A percentile compares a stretch with the other conserved stretches of the same genome.
These are phyloP conservation scores for Candida alai DNA, from an alignment of 805 yeast genomes.

Conservation along the genomic window DNA sequence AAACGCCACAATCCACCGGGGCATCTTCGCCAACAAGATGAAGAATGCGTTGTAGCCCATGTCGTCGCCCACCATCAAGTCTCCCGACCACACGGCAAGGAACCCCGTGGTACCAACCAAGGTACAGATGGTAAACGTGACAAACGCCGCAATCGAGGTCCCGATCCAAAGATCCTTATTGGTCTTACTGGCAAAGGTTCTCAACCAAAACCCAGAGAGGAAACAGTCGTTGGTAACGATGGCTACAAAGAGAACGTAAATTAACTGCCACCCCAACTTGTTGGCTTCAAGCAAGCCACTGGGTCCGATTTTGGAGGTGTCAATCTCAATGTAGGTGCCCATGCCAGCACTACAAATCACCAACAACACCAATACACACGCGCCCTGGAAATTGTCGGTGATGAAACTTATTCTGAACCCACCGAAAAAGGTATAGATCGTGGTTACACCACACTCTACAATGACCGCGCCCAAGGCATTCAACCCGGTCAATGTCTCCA, in stretches of 20 bases:
- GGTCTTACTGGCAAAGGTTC: slow-evolving; percentile 85
- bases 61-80: slow-evolving; percentile 47
- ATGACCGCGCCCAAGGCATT: slow-evolving; percentile 78
- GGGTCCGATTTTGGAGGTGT: slow-evolving; percentile 57
- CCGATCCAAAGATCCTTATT: slow-evolving; percentile 75
- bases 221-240: slow-evolving; percentile 88
- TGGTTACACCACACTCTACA: slow-evolving; percentile 81
- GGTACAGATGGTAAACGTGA: slow-evolving; percentile 59
- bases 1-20: slow-evolving; percentile 83
- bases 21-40: slow-evolving; percentile 65
- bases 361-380: slow-evolving; percentile 59
- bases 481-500: slow-evolving; percentile 72
- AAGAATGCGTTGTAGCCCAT: slow-evolving; percentile 70
- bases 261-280: slow-evolving; percentile 82
- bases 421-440: slow-evolving; percentile 82
- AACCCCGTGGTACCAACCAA: slow-evolving; percentile 82
- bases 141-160: slow-evolving; percentile 67
- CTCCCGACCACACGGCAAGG: slow-evolving; percentile 88
- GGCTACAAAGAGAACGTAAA: slow-evolving; percentile 81
- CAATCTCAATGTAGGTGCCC: slow-evolving; percentile 70
- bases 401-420: slow-evolving; percentile 86
- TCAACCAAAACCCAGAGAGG: slow-evolving; percentile 88
- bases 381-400: slow-evolving; percentile 86
- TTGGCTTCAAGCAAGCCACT: slow-evolving; percentile 62
- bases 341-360: slow-evolving; percentile 74